Base-by-base conservation (phyloP, 2,329 filamentous ascomycete species). In the Sphaerulina vaccinii region DNA sequence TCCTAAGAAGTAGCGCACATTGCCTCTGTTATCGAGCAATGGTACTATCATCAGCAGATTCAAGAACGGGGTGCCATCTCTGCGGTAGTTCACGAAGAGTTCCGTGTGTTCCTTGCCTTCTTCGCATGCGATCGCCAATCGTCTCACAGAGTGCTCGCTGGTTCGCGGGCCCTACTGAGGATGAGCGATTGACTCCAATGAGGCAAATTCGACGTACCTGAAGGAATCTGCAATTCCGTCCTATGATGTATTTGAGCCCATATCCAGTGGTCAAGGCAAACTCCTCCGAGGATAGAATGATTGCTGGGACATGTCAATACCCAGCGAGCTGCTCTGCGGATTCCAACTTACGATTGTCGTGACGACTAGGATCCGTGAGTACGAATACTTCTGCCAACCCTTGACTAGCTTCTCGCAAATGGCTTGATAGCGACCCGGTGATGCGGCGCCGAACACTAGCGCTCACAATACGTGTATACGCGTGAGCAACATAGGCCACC, bases 31-130 rank as follows among this genome's bases (percentile, higher is more conserved):
- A 62, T 90, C 86, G 54, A 83, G 79, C 0, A 90, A 71, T 0
- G 86, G 86, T 1, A 85, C 83, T n/a, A 82, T 79, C 82, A 88
- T 87, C n/a, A 89, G 74, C 2, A 90, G 75, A 55, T 88, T 89
- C 78, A 89, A 84, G 62, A 89, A 89, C 0, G 85, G 85, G 0
- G 84, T 86, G 0, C 86, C 86, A 60, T 89, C 86, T n/a, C 85
- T 80, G 24, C 85, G 80, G 62, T 67, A 91, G 66, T 91, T 90
- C 27, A 91, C 70, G 47, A 91, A 82, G 0, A 87, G 80, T 61
- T 91, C 87, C 44, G 79, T 86, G 58, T 85, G 81, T 60, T 90
- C 86, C 57, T 80, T 77, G 10, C 84, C 84, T 1, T 76, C 79
- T 8, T 74, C 68, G 10, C 87, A 70, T 23, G 82, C 82, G 35